Percentiles rank a stretch among this genome's conserved stretches.
Evolutionary conservation across 192 early-diverging fungal genomes (phyloP).

Genomic region (Mortierella claussenii): DNA sequence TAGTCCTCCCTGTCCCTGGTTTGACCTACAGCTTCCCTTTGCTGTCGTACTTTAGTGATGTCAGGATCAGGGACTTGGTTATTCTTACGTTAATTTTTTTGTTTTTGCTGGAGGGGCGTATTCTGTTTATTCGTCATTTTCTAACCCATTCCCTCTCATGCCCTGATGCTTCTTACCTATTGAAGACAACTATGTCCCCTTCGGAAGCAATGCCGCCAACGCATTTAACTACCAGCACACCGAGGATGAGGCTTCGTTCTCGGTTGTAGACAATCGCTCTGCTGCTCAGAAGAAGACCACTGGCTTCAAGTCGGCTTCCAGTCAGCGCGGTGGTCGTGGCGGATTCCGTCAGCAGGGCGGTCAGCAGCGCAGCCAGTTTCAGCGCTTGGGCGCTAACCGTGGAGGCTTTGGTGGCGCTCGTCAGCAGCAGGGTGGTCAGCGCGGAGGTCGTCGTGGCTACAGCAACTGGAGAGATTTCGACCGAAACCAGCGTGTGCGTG

Average conservation of each 20-base stretch:
- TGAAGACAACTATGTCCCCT: slow-evolving; percentile 78
- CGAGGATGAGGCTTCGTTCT: slow-evolving; percentile 96
- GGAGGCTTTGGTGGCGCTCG: slow-evolving; percentile 54
- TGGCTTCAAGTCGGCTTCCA: slow-evolving; percentile 58
- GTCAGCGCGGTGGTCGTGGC: slow-evolving; percentile 56
- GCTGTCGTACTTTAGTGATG: no score
- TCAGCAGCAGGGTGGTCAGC: slow-evolving; percentile 43
- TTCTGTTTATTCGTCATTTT: no score
- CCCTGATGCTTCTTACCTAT: no score
- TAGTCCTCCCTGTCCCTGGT: neutral
- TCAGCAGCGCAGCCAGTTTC: slow-evolving; percentile 53
- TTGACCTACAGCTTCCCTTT: no score
- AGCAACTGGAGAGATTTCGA: slow-evolving; percentile 61
- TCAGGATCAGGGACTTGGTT: no score
- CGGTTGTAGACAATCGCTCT: slow-evolving; percentile 86
- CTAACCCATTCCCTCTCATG: no score
- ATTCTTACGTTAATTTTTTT: neutral
- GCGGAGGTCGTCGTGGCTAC: slow-evolving; percentile 50
- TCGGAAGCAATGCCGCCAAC: slow-evolving; percentile 84
- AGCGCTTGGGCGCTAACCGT: slow-evolving; percentile 52
- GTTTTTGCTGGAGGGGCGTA: no score
- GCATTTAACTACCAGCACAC: slow-evolving; percentile 90
- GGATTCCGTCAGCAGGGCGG: slow-evolving; percentile 57
- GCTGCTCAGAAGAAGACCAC: slow-evolving; percentile 73
- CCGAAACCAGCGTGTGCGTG: slow-evolving; percentile 76